These are phyloP conservation scores for Malus sylvestris DNA, from an alignment of 306 rosid genomes.

Conservation along the genomic window DNA sequence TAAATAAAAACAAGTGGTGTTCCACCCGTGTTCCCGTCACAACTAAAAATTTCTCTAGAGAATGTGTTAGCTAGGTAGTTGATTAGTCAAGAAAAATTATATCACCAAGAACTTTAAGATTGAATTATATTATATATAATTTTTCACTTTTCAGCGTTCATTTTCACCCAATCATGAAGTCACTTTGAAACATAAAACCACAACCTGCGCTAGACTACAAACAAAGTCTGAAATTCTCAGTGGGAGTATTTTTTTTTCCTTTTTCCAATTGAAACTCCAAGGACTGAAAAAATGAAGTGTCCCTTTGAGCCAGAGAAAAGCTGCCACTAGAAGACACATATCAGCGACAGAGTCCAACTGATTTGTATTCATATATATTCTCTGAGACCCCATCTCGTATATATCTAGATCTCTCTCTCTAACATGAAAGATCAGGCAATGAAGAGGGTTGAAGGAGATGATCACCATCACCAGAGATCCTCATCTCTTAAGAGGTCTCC, in stretches of 20 bases:
- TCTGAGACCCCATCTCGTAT: background rate
- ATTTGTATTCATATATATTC: background rate
- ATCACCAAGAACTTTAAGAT: too few relatives aligned
- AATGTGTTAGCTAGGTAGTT: background rate
- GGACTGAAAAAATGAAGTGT: constrained; percentile 43
- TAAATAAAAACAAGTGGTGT: too few relatives aligned
- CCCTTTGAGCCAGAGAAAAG: constrained; percentile 40
- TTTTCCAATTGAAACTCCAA: constrained; percentile 57
- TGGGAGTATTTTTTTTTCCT: constrained; percentile 30
- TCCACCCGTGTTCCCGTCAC: too few relatives aligned
- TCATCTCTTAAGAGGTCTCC: constrained; percentile 17
- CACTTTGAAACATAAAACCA: constrained; percentile 38
- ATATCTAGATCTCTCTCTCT: background rate
- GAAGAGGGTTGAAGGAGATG: constrained; percentile 11
- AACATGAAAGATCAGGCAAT: background rate
- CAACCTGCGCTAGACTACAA: constrained; percentile 23
- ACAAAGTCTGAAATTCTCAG: constrained; percentile 26
- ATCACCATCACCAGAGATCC: background rate
- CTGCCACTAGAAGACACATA: constrained; percentile 38
- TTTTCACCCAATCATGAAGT: constrained; percentile 71
- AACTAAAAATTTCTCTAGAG: background rate
- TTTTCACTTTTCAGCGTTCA: constrained; percentile 29
- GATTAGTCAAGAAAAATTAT: too few relatives aligned
- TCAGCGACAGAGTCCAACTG: background rate
- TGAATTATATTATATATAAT: too few relatives aligned